Percentiles rank a stretch among this genome's conserved stretches.
These are phyloP conservation scores for Styphnolobium japonicum DNA, from an alignment of 306 rosid genomes.

Conservation along the genomic window DNA sequence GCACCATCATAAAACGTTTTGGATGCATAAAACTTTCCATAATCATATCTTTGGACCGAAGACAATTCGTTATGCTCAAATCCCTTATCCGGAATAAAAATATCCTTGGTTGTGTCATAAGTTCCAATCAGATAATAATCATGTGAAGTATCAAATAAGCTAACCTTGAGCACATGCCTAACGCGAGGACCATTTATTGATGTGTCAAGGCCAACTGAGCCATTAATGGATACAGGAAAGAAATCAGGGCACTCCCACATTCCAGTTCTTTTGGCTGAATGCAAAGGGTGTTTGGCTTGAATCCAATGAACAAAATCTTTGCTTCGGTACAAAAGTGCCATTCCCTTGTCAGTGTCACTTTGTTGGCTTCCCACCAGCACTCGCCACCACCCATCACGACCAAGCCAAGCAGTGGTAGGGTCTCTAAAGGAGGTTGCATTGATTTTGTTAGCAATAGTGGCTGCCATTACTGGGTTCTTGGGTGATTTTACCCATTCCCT, in stretches of 20 bases:
- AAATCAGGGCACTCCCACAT: constrained; percentile 43
- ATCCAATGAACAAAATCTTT: constrained; percentile 28
- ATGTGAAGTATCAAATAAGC: neutral
- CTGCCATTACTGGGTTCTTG: neutral
- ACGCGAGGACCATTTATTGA: neutral
- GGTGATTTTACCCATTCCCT: neutral
- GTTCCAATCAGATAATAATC: neutral
- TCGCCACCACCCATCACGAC: neutral
- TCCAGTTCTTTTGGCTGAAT: neutral
- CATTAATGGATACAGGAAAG: constrained; percentile 8
- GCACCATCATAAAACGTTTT: constrained; percentile 31
- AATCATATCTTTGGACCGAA: constrained; percentile 21
- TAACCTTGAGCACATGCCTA: constrained; percentile 35
- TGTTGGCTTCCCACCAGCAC: constrained; percentile 23
- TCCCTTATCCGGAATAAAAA: constrained; percentile 17
- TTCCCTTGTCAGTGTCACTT: constrained; percentile 17
- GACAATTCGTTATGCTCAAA: neutral
- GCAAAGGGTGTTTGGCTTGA: neutral
- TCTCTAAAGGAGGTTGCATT: neutral
- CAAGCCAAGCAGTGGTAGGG: neutral
- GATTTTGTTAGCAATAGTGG: neutral
- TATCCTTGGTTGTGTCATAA: constrained; percentile 18
- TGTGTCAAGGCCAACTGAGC: constrained; percentile 13
- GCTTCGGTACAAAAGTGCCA: constrained; percentile 25
- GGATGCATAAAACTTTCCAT: constrained; percentile 42